Percentiles rank a stretch among this genome's conserved stretches.
Conservation (phyloP, 2,329 filamentous ascomycete genomes). For the Fusarium heterosporum region DNA sequence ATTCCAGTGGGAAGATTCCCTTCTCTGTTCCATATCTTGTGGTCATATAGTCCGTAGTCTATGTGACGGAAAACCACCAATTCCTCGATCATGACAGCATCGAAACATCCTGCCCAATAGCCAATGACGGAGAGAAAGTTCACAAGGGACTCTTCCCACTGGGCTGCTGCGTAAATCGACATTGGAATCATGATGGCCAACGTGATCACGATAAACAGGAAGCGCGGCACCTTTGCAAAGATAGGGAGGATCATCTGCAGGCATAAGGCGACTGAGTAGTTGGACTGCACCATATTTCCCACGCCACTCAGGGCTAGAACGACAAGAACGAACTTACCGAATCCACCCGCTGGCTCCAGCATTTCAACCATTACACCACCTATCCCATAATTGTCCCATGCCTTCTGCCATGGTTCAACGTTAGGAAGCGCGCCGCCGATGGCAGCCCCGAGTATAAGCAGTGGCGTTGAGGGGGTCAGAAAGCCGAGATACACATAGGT, state of each 20-base stretch:
- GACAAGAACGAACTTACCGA: conserved; percentile 54
- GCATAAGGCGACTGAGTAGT: conserved; percentile 55
- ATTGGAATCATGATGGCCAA: conserved; percentile 58
- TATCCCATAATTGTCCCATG: conserved; percentile 47
- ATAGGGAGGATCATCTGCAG: conserved; percentile 58
- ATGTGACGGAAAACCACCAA: conserved; percentile 57
- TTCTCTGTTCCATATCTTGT: conserved; percentile 58
- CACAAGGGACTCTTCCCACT: conserved; percentile 57
- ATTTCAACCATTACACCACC: conserved; percentile 50
- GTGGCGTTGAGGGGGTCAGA: conserved; percentile 50
- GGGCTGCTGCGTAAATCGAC: conserved; percentile 55
- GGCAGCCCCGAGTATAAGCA: conserved; percentile 55
- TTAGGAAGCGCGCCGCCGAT: conserved; percentile 53
- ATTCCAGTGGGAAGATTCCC: conserved; percentile 57
- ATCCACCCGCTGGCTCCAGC: conserved; percentile 48
- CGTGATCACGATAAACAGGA: conserved; percentile 56
- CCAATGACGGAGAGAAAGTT: conserved; percentile 60
- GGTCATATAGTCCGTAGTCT: conserved; percentile 57
- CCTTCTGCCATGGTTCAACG: conserved; percentile 47
- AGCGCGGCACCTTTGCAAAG: conserved; percentile 56
- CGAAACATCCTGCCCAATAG: conserved; percentile 61
- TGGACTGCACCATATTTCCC: conserved; percentile 55
- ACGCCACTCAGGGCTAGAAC: conserved; percentile 51
- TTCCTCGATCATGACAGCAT: conserved; percentile 57
- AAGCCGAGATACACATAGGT: conserved; percentile 62